These are phyloP conservation scores for Teunomyces panamensis DNA, from an alignment of 805 yeast species.

Conservation along the genomic window DNA sequence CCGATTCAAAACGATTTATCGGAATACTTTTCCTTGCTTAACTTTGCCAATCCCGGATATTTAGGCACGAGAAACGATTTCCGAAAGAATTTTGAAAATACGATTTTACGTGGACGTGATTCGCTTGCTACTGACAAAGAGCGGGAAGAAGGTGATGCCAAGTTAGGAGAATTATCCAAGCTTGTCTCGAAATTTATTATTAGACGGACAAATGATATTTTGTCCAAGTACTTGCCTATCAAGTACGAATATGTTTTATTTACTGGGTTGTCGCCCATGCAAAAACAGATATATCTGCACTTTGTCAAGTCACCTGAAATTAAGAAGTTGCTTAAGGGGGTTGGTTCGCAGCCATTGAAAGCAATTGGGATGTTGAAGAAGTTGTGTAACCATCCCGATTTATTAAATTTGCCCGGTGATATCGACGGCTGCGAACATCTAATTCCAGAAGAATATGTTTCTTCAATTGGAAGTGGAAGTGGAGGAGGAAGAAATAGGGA, in stretches of 20 bases:
- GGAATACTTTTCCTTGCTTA: conserved; percentile 86
- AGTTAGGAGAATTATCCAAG: conserved; percentile 65
- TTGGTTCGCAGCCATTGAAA: conserved; percentile 78
- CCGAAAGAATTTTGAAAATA: conserved; percentile 76
- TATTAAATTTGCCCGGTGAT: conserved; percentile 72
- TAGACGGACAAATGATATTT: conserved; percentile 90
- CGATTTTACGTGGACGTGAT: conserved; percentile 83
- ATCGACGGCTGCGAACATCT: conserved; percentile 63
- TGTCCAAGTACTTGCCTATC: conserved; percentile 90
- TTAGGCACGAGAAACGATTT: conserved; percentile 83
- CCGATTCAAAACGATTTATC: conserved; percentile 95
- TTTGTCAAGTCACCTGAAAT: conserved; percentile 80
- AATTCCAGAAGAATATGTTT: conserved; percentile 72
- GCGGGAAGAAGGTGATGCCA: conserved; percentile 61
- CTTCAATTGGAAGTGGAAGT: conserved; percentile 26
- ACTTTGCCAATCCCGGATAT: conserved; percentile 92
- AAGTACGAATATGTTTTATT: conserved; percentile 97
- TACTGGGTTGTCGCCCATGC: conserved; percentile 78
- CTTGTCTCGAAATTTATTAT: conserved; percentile 88
- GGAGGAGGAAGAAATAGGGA: conserved; percentile 43
- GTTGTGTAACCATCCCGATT: conserved; percentile 90
- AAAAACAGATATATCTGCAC: conserved; percentile 63
- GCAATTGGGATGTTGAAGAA: conserved; percentile 89
- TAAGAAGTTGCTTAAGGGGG: conserved; percentile 59
- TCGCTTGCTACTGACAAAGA: conserved; percentile 84